Evolutionary conservation across 2,329 filamentous ascomycete species (phyloP), one percentile per base, ranked within the genome.

Genomic region (Ceratocystis ficicola): DNA sequence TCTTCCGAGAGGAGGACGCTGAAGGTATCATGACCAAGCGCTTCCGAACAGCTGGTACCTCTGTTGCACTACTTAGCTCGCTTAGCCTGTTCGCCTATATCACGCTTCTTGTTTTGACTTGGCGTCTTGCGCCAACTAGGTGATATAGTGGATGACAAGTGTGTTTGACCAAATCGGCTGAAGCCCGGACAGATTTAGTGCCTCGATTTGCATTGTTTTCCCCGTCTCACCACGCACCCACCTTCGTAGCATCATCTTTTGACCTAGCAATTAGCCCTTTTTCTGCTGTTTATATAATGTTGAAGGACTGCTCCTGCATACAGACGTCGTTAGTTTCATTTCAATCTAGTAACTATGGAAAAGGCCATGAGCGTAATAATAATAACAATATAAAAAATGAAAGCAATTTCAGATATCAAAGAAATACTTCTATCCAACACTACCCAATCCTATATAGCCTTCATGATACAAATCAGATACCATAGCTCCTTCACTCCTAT

Each of bases 41-140:
- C 72, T 87, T 87, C 70, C 80, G 84, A 68, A 87, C 84, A 22
- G 85, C 82, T 69, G 83, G 84, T 30, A 84, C 85, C 71, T 85
- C 81, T 63, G 83, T 87, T 22, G 74, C 82, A 1, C 72, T 86
- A 44, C 75, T 87, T 70, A 83, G 82, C 1, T 69, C 72, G 7
- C 72, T 87, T 68, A 86, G 83, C 69, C 71, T 86, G 52, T 76
- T 77, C 46, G 82, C 83, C 3, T 86, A 87, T 72, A 70, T 81
- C 5, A 79, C 78, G 44, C 73, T 87, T 70, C 73, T 86, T 70
- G 77, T 82, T 30, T 73, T 87, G 70, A 82, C 83, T 0, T 80
- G 79, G 77, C 73, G 75, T 25, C 50, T 68, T 15, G 32, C 62
- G 2, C 28, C 32, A 41, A 20, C 41, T 44, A 60, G 25, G 62